These are phyloP conservation scores for Cryptomeria japonica DNA, from an alignment of 75 land plant genomes.

Conservation along the genomic window DNA sequence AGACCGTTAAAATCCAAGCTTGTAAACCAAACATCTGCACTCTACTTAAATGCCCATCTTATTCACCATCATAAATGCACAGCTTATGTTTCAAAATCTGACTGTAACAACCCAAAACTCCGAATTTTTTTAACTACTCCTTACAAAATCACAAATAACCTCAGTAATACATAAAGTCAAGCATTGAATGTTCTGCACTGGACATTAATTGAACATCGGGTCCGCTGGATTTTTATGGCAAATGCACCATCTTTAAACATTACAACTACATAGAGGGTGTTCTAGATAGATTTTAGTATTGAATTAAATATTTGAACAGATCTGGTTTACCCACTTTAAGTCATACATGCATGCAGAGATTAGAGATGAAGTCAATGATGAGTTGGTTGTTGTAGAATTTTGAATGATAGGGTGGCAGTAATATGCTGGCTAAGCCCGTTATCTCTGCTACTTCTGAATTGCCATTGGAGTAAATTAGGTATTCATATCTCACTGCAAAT, in stretches of 20 bases:
- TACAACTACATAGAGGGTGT: background rate
- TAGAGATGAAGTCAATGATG: background rate
- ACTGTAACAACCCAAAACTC: background rate
- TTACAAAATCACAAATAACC: background rate
- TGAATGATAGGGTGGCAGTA: background rate
- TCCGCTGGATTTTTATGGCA: background rate
- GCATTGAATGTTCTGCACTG: background rate
- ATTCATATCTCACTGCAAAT: too few relatives aligned
- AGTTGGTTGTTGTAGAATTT: background rate
- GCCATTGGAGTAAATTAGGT: background rate
- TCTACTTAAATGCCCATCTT: background rate
- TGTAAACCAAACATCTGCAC: background rate
- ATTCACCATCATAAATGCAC: background rate
- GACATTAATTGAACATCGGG: background rate
- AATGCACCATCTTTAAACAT: background rate
- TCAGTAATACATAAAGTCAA: background rate
- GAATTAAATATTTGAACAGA: background rate
- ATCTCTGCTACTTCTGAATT: background rate
- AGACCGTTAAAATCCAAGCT: background rate
- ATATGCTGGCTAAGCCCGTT: background rate
- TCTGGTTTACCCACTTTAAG: background rate
- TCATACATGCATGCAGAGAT: background rate
- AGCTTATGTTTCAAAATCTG: background rate
- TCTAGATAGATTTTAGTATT: background rate
- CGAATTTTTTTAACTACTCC: too few relatives aligned